Conservation (phyloP, 352 stramenopile species). For the Proteromonas lacertae region DNA sequence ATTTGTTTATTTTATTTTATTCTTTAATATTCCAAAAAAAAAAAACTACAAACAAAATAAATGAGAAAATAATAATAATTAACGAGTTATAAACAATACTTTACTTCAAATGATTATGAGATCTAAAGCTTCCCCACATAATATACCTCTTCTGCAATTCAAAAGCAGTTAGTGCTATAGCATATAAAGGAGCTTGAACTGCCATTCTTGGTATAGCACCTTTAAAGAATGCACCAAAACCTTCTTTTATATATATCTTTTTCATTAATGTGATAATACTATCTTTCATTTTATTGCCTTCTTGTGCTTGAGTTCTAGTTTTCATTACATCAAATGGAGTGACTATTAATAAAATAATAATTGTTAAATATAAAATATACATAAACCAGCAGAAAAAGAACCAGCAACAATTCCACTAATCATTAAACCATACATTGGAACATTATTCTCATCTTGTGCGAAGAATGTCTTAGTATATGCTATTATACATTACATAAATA, state of each 20-base stretch:
- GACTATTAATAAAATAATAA: too few species aligned
- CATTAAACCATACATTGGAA: constrained; percentile 9
- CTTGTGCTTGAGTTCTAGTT: constrained; percentile 35
- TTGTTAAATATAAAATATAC: too few species aligned
- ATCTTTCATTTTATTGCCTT: constrained; percentile 2
- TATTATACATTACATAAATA: too few species aligned
- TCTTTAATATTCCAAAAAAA: too few species aligned
- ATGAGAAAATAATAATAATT: too few species aligned
- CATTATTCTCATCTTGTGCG: constrained; percentile 20
- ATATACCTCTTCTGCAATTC: constrained; percentile 45
- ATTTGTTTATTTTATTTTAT: too few species aligned
- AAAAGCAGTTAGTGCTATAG: constrained; percentile 33
- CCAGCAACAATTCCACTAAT: not conserved
- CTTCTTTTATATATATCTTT: constrained; percentile 22
- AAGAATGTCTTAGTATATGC: too few species aligned
- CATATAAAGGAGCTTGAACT: constrained; percentile 35
- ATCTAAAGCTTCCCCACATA: too few species aligned
- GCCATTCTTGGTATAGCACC: constrained; percentile 32
- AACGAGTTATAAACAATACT: too few species aligned
- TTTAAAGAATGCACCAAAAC: constrained; percentile 27
- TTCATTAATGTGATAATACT: constrained; percentile 8
- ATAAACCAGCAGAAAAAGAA: constrained; percentile 1
- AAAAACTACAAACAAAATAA: too few species aligned
- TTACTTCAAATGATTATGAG: too few species aligned
- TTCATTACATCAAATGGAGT: constrained; percentile 34